A percentile compares a stretch with the other conserved stretches of the same genome.
phyloP scores from a whole-genome alignment of 495 filamentous ascomycete species.

The Aspergillus taichungensis region DNA sequence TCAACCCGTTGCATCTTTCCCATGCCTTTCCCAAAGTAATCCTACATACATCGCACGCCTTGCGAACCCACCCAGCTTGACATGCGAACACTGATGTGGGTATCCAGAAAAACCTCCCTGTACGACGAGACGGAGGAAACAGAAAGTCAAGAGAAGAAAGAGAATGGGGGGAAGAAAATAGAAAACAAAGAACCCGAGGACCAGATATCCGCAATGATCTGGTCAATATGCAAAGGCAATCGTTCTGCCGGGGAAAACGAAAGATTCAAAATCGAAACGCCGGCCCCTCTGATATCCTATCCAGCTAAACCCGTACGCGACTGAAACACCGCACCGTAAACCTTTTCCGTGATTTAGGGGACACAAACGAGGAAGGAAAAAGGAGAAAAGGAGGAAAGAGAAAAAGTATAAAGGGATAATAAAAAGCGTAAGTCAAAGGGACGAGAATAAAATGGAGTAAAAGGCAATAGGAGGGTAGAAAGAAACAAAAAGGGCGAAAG shows the following conservation, averaged over 20 bases:
- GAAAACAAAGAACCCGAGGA: slow-evolving; percentile 5
- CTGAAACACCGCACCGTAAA: slow-evolving; percentile 36
- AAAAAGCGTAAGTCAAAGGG: background rate
- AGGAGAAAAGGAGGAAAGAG: slow-evolving; percentile 8
- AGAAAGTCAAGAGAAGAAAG: background rate
- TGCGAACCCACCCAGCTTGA: slow-evolving; percentile 12
- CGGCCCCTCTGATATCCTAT: slow-evolving; percentile 23
- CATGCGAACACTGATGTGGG: slow-evolving; percentile 18
- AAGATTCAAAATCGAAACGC: slow-evolving; percentile 25
- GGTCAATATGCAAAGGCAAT: slow-evolving; percentile 14
- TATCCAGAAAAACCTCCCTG: slow-evolving; percentile 14
- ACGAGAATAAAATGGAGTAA: background rate
- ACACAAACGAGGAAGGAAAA: slow-evolving; percentile 8
- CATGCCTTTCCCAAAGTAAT: slow-evolving; percentile 19
- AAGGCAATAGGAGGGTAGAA: slow-evolving; percentile 10
- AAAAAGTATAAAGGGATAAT: slow-evolving; percentile 7
- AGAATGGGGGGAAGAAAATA: too few species aligned
- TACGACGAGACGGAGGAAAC: slow-evolving; percentile 2
- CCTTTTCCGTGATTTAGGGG: slow-evolving; percentile 24
- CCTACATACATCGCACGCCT: slow-evolving; percentile 24
- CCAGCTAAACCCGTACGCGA: slow-evolving; percentile 27
- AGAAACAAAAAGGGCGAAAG: slow-evolving; percentile 4
- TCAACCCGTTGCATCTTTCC: slow-evolving; percentile 10
- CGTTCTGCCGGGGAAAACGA: slow-evolving; percentile 11
- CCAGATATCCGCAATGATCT: slow-evolving; percentile 14